Evolutionary conservation across 208 protist genomes (phyloP), one percentile per base, ranked within the genome.

Genomic region (Acanthamoeba rhysodes): DNA sequence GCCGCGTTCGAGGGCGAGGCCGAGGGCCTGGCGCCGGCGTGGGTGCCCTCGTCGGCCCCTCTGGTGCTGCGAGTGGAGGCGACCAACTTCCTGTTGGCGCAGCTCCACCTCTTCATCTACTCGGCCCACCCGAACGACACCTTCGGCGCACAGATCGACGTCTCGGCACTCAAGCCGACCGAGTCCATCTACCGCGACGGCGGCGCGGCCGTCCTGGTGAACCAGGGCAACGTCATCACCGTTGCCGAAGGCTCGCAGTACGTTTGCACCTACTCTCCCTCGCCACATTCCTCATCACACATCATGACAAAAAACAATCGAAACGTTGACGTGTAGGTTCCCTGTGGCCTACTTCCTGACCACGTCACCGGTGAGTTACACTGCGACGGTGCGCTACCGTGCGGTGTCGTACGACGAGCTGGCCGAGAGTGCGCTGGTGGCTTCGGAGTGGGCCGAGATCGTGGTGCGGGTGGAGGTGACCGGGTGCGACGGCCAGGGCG

Each of bases 401-500:
- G 27, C 27, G 45, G 34, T 12, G 27, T 57, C 59, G 59, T 29
- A 59, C 24, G 7, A 6, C 27, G 57, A 2, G 7, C 2, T 1
- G 1, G 62, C 29, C 4, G 57, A 59, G 14, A 29, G 18, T 10
- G 74, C 74, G 27, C 32, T 27, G 22, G 57, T 70, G 62, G 16
- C 62, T 22, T 70, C 62, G 27, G 24, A 70, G 4, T 70, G 62
- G 62, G 62, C 62, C 62, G 62, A 50, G 27, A 14, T 88, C 80
- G 24, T 24, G 8, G 16, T 64, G 24, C 32, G n/a, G 29, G 80
- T 88, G 8, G 22, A 22, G n/a, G 80, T 27, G 29, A 88, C 9
- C 9, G 80, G 80, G 5, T 88, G 80, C 53, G 80, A 88, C 53
- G 80, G 80, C 53, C 9, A 66, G 50, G 80, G 80, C 45, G 80